These are phyloP conservation scores for Tremella yokohamensis DNA, from an alignment of 768 basidiomycete species.

Conservation along the genomic window DNA sequence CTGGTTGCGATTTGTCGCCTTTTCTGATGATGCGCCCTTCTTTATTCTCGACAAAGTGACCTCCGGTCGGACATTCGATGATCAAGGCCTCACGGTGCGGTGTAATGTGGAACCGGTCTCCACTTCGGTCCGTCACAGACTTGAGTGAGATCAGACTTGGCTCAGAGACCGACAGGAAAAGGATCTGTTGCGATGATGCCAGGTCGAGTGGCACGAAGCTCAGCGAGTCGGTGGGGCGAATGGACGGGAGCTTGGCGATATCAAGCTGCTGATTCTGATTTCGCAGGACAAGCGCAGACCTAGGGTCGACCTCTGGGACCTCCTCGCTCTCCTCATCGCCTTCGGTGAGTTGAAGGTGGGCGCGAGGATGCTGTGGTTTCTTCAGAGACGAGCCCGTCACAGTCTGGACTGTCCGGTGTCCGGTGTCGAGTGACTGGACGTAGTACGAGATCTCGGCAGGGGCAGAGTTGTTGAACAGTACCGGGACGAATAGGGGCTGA, in stretches of 20 bases:
- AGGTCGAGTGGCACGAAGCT: constrained; percentile 54
- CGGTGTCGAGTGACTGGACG: constrained; percentile 61
- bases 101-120: constrained; percentile 68
- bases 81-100: constrained; percentile 63
- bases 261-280: constrained; percentile 18
- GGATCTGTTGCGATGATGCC: constrained; percentile 70
- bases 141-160: constrained; percentile 75
- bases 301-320: constrained; percentile 21
- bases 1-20: constrained; percentile 59
- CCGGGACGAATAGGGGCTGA: constrained; percentile 64
- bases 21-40: constrained; percentile 56
- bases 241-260: constrained; percentile 35
- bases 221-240: constrained; percentile 46
- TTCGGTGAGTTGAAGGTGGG: constrained; percentile 26
- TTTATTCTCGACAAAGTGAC: constrained; percentile 57
- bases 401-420: constrained; percentile 23
- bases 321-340: constrained; percentile 40
- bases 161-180: constrained; percentile 67
- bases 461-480: constrained; percentile 87
- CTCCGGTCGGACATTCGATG: constrained; percentile 76
- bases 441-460: constrained; percentile 69
- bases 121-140: constrained; percentile 65
- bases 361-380: constrained; percentile 10
- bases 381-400: constrained; percentile 30
- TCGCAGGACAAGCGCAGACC: constrained; percentile 27